These are phyloP conservation scores for Eimeria sp. DNA, from an alignment of 169 alveolate genomes.

Conservation along the genomic window DNA sequence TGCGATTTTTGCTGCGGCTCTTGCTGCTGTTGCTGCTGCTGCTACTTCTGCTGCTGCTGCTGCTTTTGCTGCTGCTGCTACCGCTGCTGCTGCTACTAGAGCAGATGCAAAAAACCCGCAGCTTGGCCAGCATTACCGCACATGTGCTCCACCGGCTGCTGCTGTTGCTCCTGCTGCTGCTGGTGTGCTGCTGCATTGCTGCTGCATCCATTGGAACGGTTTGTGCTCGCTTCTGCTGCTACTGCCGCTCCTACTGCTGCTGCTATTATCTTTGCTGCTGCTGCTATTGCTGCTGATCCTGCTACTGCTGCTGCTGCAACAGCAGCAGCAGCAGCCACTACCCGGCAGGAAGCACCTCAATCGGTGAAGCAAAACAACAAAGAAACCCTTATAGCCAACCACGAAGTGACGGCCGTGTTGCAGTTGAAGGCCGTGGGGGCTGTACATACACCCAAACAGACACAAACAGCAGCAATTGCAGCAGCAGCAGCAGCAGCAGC, in stretches of 20 bases:
- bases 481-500: background rate
- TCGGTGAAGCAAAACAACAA: too few species aligned
- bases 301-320: background rate
- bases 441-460: too few species aligned
- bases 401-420: background rate
- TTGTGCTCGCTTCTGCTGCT: too few species aligned
- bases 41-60: background rate
- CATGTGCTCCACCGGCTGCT: background rate
- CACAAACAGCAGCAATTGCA: background rate
- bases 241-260: too few species aligned
- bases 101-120: background rate
- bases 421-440: background rate
- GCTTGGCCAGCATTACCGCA: background rate
- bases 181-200: too few species aligned
- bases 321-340: background rate
- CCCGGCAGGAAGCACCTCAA: background rate
- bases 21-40: conserved; percentile 17
- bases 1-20: background rate
- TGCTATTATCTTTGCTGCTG: background rate
- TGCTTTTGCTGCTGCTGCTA: background rate
- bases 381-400: background rate
- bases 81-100: background rate
- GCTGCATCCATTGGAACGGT: too few species aligned
- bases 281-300: background rate
- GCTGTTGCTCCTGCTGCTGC: too few species aligned